phyloP scores from a whole-genome alignment of 1,284 basidiomycete species.

The Malassezia restricta region DNA sequence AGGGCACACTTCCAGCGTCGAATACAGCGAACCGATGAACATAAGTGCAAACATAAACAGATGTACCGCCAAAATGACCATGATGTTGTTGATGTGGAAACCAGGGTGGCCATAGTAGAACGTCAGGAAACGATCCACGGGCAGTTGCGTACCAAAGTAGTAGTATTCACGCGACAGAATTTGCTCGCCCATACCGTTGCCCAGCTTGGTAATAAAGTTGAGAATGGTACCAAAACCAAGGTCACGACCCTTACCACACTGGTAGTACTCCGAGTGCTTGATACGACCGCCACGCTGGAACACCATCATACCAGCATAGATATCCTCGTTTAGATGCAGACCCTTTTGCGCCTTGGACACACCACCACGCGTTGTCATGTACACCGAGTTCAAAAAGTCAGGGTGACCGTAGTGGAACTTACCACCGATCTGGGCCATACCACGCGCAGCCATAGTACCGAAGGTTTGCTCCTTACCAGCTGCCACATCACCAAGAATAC shows the following conservation, averaged over 20 bases:
- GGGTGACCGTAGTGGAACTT: slow-evolving; percentile 98
- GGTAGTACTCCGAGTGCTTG: slow-evolving; percentile 98
- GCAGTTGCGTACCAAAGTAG: slow-evolving; percentile 95
- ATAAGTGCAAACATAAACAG: slow-evolving; percentile 46
- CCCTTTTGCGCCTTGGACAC: slow-evolving; percentile 99
- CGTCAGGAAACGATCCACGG: slow-evolving; percentile 93
- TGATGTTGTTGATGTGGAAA: slow-evolving; percentile 99
- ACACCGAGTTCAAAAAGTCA: slow-evolving; percentile 94
- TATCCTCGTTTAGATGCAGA: slow-evolving; percentile 95
- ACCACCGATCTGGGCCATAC: slow-evolving; percentile 91
- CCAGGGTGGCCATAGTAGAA: slow-evolving; percentile 99
- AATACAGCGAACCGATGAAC: slow-evolving; percentile 45
- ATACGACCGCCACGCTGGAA: slow-evolving; percentile 91
- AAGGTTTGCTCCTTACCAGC: slow-evolving; percentile 99
- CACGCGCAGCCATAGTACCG: slow-evolving; percentile 86
- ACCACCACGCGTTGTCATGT: slow-evolving; percentile 96
- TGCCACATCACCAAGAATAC: slow-evolving; percentile 93
- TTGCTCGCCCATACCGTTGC: slow-evolving; percentile 99
- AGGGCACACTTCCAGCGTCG: slow-evolving; percentile 37
- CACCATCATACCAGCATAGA: slow-evolving; percentile 97
- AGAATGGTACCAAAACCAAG: slow-evolving; percentile 96
- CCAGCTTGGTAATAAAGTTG: slow-evolving; percentile 99
- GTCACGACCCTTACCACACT: slow-evolving; percentile 94
- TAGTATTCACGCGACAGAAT: slow-evolving; percentile 99
- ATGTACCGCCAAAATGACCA: slow-evolving; percentile 49